Conservation (phyloP, 2,329 filamentous ascomycete species). For the Paraphaeosphaeria sporulosa region DNA sequence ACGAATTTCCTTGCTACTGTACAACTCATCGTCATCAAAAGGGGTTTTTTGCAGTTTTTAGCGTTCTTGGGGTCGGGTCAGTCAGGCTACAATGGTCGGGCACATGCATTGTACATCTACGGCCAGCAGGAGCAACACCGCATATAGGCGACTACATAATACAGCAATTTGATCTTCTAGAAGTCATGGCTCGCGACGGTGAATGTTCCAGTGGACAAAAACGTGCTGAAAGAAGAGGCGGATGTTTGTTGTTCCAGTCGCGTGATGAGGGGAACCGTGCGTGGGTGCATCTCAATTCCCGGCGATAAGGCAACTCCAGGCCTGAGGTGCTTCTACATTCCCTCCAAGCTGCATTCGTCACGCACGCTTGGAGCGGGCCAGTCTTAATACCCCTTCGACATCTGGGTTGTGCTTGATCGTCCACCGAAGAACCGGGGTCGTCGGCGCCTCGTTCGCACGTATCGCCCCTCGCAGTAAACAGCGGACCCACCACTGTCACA, state of each 20-base stretch:
- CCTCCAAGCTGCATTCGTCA: slow-evolving; percentile 18
- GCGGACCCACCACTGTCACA: slow-evolving; percentile 12
- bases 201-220: not conserved
- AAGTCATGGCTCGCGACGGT: not conserved
- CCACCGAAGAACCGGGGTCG: not conserved
- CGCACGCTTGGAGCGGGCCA: slow-evolving; percentile 11
- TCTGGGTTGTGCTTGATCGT: not conserved
- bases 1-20: slow-evolving; percentile 37
- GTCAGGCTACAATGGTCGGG: not conserved
- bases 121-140: not conserved
- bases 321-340: slow-evolving; percentile 12
- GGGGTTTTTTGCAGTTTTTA: slow-evolving; percentile 17
- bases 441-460: not conserved
- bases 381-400: not conserved
- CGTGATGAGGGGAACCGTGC: slow-evolving; percentile 17
- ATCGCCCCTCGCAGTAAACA: slow-evolving; percentile 6
- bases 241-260: slow-evolving; percentile 11
- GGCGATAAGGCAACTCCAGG: slow-evolving; percentile 12
- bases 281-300: not conserved
- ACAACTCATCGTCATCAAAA: slow-evolving; percentile 27
- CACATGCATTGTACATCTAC: slow-evolving; percentile 9
- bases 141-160: slow-evolving; percentile 9
- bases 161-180: not conserved
- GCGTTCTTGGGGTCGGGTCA: slow-evolving; percentile 8
- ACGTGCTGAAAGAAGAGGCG: not conserved